These are phyloP conservation scores for Solanum verrucosum DNA, from an alignment of 257 asterid species.

Conservation along the genomic window DNA sequence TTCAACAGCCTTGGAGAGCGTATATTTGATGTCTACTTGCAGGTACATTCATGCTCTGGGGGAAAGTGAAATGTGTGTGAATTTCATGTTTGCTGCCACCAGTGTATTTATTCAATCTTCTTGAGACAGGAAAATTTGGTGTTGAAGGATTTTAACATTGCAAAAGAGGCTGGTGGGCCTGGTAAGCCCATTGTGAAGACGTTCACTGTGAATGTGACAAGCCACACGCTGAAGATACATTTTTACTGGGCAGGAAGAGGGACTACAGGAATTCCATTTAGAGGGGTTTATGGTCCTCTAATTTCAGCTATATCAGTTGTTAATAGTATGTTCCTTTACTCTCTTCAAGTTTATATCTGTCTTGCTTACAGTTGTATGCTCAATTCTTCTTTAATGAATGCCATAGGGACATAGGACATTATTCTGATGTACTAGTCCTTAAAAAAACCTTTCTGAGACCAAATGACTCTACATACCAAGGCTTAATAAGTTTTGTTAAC, in stretches of 20 bases:
- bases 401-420: not conserved
- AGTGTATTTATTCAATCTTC: not conserved
- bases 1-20: slow-evolving; percentile 75
- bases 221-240: slow-evolving; percentile 61
- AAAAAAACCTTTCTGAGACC: not conserved
- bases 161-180: slow-evolving; percentile 69
- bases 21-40: slow-evolving; percentile 77
- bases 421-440: not conserved
- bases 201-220: slow-evolving; percentile 45
- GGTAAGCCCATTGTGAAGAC: slow-evolving; percentile 49
- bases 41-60: slow-evolving; percentile 34
- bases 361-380: not conserved
- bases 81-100: not conserved
- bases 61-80: not conserved
- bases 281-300: slow-evolving; percentile 87
- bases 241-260: slow-evolving; percentile 91
- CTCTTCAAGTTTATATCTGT: not conserved
- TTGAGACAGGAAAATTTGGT: slow-evolving; percentile 34
- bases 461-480: not conserved
- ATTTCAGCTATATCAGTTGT: slow-evolving; percentile 83
- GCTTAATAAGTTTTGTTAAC: not conserved
- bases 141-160: slow-evolving; percentile 73
- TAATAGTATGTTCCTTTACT: slow-evolving; percentile 48
- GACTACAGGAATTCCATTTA: slow-evolving; percentile 73
- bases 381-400: not conserved